Base-by-base conservation (phyloP, 2,329 filamentous ascomycete genomes). In the Botrytis cinerea region DNA sequence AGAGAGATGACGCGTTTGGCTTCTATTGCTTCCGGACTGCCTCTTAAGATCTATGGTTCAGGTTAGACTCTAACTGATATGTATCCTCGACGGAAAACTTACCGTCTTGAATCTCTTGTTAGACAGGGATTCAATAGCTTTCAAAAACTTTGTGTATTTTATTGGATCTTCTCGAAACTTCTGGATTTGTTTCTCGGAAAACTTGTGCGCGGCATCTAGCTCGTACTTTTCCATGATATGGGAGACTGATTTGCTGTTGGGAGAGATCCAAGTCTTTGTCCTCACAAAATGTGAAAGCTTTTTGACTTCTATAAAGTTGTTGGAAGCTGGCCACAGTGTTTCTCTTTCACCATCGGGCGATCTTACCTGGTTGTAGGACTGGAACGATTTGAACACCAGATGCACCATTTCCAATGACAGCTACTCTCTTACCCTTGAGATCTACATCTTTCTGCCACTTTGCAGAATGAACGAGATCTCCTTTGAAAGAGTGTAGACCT, bases 391-490 rank as follows among this genome's bases (percentile, higher is more conserved):
- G 86, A 74, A 87, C 86, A 3, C 82, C 84, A 75, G 84, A 86
- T 18, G 85, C 85, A 18, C 86, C 86, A 74, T 85, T 86, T 25
- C 86, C 86, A 69, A 87, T 84, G 12, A 88, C 79, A 9, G 84
- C 86, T 18, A 88, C 80, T 69, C 79, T 81, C 78, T 87, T 87
- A 71, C 82, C 81, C 38, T 75, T 79, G 67, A 85, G 84, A 75
- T 86, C 83, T 73, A 84, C 85, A 51, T 81, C 83, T 22, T 74
- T 75, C 88, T 88, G 83, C 89, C 88, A 91, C 75, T 90, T 85
- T 0, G 89, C 89, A 0, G 88, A 86, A 75, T 91, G 89, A 8
- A 88, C 83, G 0, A 91, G 81, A 0, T 84, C 74, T 0, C 89
- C 89, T 78, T 86, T 74, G 71, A 77, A 78, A 45, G 60, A 59